These are phyloP conservation scores for Hypoxylon sp. DNA, from an alignment of 2,329 filamentous ascomycete genomes.

Conservation along the genomic window DNA sequence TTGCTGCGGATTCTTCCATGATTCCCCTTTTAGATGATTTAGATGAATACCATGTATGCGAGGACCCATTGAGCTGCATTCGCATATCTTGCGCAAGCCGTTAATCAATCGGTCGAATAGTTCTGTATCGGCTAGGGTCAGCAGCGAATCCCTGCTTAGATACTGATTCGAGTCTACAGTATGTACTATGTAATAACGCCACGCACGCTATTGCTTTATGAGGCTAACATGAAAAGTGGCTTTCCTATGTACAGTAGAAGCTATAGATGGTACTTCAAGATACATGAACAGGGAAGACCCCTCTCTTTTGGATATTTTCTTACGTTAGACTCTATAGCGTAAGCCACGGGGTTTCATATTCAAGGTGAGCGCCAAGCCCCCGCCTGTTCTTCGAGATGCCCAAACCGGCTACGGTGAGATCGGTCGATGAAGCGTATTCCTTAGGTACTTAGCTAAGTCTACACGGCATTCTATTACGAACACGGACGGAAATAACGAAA, in stretches of 20 bases:
- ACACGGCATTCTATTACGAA: constrained; percentile 10
- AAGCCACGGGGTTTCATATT: constrained; percentile 19
- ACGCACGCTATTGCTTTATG: constrained; percentile 30
- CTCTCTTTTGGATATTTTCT: constrained; percentile 7
- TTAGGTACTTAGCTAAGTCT: constrained; percentile 2
- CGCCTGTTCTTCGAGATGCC: constrained; percentile 13
- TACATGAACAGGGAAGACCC: constrained; percentile 25
- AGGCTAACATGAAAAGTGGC: constrained; percentile 35
- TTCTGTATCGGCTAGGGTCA: constrained; percentile 34
- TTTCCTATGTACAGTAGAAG: not conserved
- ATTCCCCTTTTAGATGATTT: not conserved
- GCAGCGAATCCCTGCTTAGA: constrained; percentile 28
- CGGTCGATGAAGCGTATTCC: constrained; percentile 11
- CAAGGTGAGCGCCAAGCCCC: constrained; percentile 20
- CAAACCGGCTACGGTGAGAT: constrained; percentile 2
- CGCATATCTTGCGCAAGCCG: constrained; percentile 40
- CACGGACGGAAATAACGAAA: constrained; percentile 7
- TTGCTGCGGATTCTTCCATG: constrained; percentile 31
- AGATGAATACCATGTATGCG: constrained; percentile 17
- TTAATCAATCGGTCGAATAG: constrained; percentile 42
- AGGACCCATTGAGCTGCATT: constrained; percentile 44
- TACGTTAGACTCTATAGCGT: constrained; percentile 2
- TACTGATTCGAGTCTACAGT: constrained; percentile 7
- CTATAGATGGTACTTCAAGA: constrained; percentile 22
- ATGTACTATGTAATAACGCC: constrained; percentile 20